Percentiles rank a stretch among this genome's conserved stretches.
These are phyloP conservation scores for Martiniozyma asiatica DNA, from an alignment of 1,139 yeast genomes.

Conservation along the genomic window DNA sequence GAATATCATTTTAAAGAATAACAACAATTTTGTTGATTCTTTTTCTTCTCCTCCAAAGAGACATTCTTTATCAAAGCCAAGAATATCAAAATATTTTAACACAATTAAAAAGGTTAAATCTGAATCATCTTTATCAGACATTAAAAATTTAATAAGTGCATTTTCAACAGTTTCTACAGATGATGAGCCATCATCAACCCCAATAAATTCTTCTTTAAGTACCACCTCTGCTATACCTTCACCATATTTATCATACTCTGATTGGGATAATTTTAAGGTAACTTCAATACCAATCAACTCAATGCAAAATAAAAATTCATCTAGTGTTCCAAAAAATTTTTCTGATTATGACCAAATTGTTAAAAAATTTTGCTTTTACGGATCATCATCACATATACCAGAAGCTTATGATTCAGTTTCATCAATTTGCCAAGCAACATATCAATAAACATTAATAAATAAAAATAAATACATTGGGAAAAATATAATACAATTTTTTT, in stretches of 20 bases:
- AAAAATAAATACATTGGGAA: no score
- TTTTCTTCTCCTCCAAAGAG: background rate
- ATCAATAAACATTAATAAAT: no score
- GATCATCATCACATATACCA: no score
- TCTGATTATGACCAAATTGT: slow-evolving; percentile 19
- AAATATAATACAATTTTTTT: no score
- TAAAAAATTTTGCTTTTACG: slow-evolving; percentile 22
- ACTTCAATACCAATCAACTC: slow-evolving; percentile 1
- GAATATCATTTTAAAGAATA: slow-evolving; percentile 17
- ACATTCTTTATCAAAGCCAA: background rate
- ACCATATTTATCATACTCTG: slow-evolving; percentile 2
- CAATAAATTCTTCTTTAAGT: background rate
- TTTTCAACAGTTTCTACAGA: background rate
- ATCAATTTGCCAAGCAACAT: no score
- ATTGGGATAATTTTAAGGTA: background rate
- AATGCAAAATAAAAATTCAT: background rate
- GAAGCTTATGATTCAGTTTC: no score
- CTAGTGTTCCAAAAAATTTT: slow-evolving; percentile 6
- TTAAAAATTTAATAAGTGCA: slow-evolving; percentile 1
- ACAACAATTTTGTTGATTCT: slow-evolving; percentile 10
- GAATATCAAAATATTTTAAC: slow-evolving; percentile 9
- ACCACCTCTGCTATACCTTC: slow-evolving; percentile 8
- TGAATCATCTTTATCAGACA: slow-evolving; percentile 18
- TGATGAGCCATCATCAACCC: background rate
- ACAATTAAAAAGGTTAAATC: slow-evolving; percentile 20